phyloP scores from a whole-genome alignment of 257 asterid genomes.

The Jacaranda copaia region DNA sequence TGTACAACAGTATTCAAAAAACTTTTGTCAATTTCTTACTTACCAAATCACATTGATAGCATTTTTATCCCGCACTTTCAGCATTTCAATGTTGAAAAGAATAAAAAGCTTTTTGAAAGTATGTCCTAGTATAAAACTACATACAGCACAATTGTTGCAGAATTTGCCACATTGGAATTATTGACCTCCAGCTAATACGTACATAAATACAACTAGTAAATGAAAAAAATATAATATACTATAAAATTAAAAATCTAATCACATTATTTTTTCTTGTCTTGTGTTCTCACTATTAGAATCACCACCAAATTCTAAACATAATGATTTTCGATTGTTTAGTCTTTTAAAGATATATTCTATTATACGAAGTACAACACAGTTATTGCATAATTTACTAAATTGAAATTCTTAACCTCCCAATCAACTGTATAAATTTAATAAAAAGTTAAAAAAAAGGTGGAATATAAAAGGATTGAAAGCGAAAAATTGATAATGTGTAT shows the following conservation, averaged over 20 bases:
- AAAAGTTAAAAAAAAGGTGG: too few relatives aligned
- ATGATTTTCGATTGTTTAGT: background rate
- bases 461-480: too few relatives aligned
- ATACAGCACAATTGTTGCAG: background rate
- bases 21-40: slow-evolving; percentile 19
- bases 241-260: background rate
- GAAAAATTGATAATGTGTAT: too few relatives aligned
- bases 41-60: slow-evolving; percentile 26
- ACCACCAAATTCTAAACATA: background rate
- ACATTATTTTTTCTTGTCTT: background rate
- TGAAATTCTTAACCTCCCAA: background rate
- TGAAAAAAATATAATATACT: background rate
- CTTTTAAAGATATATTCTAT: background rate
- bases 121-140: background rate
- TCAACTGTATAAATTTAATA: background rate
- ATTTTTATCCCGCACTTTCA: slow-evolving; percentile 6
- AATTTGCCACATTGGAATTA: background rate
- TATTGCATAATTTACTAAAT: background rate
- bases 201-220: background rate
- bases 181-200: background rate
- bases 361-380: background rate
- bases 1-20: background rate
- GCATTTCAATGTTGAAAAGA: background rate
- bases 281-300: too few relatives aligned
- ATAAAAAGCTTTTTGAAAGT: background rate